These are phyloP conservation scores for Malassezia yamatoensis DNA, from an alignment of 1,284 basidiomycete species.

Conservation along the genomic window DNA sequence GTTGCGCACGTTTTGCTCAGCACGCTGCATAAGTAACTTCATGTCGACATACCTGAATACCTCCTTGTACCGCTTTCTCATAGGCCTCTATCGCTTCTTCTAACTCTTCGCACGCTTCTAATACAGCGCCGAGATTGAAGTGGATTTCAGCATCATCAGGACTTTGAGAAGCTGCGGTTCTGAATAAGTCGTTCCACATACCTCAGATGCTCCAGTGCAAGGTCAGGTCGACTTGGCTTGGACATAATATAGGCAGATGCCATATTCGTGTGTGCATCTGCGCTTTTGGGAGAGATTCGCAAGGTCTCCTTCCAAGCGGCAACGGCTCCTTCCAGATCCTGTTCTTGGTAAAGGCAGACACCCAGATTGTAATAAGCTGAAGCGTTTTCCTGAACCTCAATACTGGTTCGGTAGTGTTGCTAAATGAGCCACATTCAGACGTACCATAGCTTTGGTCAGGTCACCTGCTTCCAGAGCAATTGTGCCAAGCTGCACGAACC, in stretches of 20 bases:
- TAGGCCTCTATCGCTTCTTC: constrained; percentile 72
- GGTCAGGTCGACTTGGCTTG: constrained; percentile 70
- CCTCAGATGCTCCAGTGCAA: constrained; percentile 78
- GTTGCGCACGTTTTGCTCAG: constrained; percentile 74
- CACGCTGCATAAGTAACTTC: constrained; percentile 48
- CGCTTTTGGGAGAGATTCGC: constrained; percentile 66
- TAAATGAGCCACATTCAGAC: not conserved
- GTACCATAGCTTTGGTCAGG: constrained; percentile 59
- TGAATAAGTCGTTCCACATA: constrained; percentile 53
- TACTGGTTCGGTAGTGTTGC: constrained; percentile 65
- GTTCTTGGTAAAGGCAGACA: constrained; percentile 76
- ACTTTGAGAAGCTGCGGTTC: constrained; percentile 70
- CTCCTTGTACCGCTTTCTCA: constrained; percentile 63
- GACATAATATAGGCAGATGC: constrained; percentile 89
- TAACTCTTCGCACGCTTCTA: constrained; percentile 73
- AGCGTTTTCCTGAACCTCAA: constrained; percentile 68
- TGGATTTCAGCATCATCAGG: constrained; percentile 90
- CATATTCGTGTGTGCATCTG: constrained; percentile 85
- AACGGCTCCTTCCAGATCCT: constrained; percentile 29
- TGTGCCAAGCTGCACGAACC: constrained; percentile 75
- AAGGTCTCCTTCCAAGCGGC: constrained; percentile 32
- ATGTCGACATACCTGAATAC: constrained; percentile 55
- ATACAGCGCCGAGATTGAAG: constrained; percentile 81
- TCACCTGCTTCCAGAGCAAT: constrained; percentile 80
- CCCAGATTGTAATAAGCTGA: constrained; percentile 78